Evolutionary conservation across 139 green algal genomes (phyloP), one percentile per base, ranked within the genome.

Genomic region (Chlorella sp.): DNA sequence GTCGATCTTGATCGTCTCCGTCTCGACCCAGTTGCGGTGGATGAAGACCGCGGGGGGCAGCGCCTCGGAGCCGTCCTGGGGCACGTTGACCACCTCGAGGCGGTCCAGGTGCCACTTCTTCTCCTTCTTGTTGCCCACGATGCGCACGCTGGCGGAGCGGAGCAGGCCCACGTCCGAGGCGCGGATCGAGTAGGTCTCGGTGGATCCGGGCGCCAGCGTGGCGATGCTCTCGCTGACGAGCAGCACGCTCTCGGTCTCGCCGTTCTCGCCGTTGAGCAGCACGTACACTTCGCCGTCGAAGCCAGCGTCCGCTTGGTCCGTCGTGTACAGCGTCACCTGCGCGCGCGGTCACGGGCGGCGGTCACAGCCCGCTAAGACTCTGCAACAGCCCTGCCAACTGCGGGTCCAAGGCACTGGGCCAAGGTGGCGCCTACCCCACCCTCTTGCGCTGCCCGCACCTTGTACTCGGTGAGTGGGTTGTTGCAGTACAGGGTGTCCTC

Each of bases 241-340:
- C 63, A 49, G 31, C 33, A 42, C 34, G 3, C 32, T 33, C 59
- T 75, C 60, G 2, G 33, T 63, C 10, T 3, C 62, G 34, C 70
- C 70, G 23, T 35, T 50, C 24, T 4, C 31, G 23, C 70, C 70
- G 5, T 62, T 62, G 22, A 75, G 31, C 17, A 24, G n/a, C 17
- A 75, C 5, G 70, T 42, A 62, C 59, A 69, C 59, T 17, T 61
- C 60, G 33, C 70, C 51, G 27, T 75, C 35, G 35, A 68, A 75
- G 32, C 34, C 59, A 5, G 34, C 31, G 24, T 75, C 59, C 5
- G 32, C 32, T 5, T 17, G 5, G 63, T 69, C 63, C 1, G 63
- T 6, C 4, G 63, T 69, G 31, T 35, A 27, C 6, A 69, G 31
- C 14, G 33, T 5, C 17, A 64, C 55, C 55, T 64, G 55, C 22